These are phyloP conservation scores for Cucurbita pepo DNA, from an alignment of 306 rosid genomes.

Conservation along the genomic window DNA sequence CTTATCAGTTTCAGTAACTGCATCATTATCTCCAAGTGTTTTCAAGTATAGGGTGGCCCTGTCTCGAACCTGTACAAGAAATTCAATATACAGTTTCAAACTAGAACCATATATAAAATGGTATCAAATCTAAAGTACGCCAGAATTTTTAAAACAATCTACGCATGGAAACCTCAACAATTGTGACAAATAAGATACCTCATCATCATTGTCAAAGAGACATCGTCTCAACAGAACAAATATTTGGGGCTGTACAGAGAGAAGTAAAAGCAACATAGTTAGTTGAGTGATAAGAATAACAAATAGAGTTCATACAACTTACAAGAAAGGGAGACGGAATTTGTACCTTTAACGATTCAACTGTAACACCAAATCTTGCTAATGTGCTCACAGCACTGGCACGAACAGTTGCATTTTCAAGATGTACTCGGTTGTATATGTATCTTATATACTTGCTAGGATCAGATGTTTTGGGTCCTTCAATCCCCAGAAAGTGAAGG, in stretches of 20 bases:
- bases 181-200: conserved; percentile 32
- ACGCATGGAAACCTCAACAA: background rate
- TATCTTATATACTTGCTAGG: conserved; percentile 93
- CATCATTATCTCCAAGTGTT: conserved; percentile 72
- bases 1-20: conserved; percentile 55
- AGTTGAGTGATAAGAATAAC: conserved; percentile 1
- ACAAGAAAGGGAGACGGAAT: background rate
- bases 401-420: conserved; percentile 94
- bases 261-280: conserved; percentile 6
- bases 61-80: conserved; percentile 68
- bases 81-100: background rate
- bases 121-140: background rate
- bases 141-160: background rate
- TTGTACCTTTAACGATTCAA: conserved; percentile 67
- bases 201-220: conserved; percentile 89
- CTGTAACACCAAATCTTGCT: conserved; percentile 91
- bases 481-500: conserved; percentile 89
- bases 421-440: conserved; percentile 93
- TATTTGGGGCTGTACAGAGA: conserved; percentile 66
- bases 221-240: conserved; percentile 75
- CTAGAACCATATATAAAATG: background rate
- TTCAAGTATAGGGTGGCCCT: conserved; percentile 85
- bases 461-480: conserved; percentile 96
- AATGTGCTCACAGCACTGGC: conserved; percentile 97
- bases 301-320: background rate